A percentile compares a stretch with the other conserved stretches of the same genome.
Conservation (phyloP, 306 rosid genomes). For the Trichosanthes truncata region DNA sequence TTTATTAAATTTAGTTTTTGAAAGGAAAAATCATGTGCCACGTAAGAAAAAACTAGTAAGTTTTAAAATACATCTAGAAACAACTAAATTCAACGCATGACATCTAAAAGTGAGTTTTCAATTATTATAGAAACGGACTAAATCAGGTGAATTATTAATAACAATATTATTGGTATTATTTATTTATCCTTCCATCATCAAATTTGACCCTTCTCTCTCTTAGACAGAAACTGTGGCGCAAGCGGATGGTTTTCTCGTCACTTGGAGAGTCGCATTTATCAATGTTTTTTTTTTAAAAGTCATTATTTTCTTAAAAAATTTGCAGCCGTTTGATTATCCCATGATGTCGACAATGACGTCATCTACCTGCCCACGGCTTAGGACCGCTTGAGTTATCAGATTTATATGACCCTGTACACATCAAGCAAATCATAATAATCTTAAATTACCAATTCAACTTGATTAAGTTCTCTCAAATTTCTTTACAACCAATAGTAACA, state of each 20-base stretch:
- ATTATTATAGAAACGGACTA: background rate
- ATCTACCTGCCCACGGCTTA: constrained; percentile 4
- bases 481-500: background rate
- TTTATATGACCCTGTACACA: background rate
- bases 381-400: background rate
- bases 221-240: background rate
- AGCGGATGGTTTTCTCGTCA: background rate
- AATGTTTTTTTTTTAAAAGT: background rate
- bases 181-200: background rate
- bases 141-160: background rate
- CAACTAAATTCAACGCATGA: background rate
- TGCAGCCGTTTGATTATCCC: background rate
- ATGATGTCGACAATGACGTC: background rate
- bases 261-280: background rate
- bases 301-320: background rate
- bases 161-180: background rate
- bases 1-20: too few species aligned
- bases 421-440: background rate
- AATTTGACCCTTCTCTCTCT: background rate
- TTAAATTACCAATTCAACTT: background rate
- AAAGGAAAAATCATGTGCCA: too few species aligned
- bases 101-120: background rate
- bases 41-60: too few species aligned
- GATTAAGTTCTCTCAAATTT: background rate
- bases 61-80: background rate